phyloP scores from a whole-genome alignment of 2,329 filamentous ascomycete genomes.

The Diaporthe sp. region DNA sequence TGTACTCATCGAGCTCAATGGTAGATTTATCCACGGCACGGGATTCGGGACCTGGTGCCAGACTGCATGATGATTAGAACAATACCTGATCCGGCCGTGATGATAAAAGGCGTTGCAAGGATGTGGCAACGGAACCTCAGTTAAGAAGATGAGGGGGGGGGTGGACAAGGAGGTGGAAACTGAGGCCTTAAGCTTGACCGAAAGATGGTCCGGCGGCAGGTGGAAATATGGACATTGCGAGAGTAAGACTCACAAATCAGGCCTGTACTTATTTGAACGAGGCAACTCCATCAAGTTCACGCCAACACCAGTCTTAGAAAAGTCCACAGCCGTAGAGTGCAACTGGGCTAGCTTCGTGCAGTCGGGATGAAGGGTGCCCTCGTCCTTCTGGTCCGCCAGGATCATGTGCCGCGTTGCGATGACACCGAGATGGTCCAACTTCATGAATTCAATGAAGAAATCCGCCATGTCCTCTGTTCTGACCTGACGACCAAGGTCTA shows the following conservation, averaged over 20 bases:
- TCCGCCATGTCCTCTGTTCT: constrained; percentile 76
- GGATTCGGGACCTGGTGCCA: constrained; percentile 61
- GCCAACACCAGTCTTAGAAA: constrained; percentile 79
- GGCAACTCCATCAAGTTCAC: constrained; percentile 63
- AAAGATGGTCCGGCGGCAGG: neutral
- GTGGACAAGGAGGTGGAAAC: too few relatives aligned
- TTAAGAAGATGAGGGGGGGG: neutral
- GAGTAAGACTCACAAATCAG: constrained; percentile 66
- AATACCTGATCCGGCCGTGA: neutral
- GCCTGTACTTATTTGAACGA: constrained; percentile 55
- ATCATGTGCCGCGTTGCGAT: constrained; percentile 76
- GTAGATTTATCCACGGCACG: constrained; percentile 60
- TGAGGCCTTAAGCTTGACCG: neutral
- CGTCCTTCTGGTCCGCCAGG: constrained; percentile 68
- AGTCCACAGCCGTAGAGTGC: constrained; percentile 81
- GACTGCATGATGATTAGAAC: constrained; percentile 48
- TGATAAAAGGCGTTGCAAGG: accelerated
- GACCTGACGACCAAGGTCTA: constrained; percentile 73
- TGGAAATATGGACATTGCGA: neutral
- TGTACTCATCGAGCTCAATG: constrained; percentile 54
- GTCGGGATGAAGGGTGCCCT: constrained; percentile 65
- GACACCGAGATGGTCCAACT: constrained; percentile 73
- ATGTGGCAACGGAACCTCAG: accelerated
- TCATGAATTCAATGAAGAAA: constrained; percentile 86
- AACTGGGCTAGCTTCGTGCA: constrained; percentile 72